Percentiles rank a stretch among this genome's conserved stretches.
Conservation (phyloP, 805 yeast species). For the Jamesozyma piceae region DNA sequence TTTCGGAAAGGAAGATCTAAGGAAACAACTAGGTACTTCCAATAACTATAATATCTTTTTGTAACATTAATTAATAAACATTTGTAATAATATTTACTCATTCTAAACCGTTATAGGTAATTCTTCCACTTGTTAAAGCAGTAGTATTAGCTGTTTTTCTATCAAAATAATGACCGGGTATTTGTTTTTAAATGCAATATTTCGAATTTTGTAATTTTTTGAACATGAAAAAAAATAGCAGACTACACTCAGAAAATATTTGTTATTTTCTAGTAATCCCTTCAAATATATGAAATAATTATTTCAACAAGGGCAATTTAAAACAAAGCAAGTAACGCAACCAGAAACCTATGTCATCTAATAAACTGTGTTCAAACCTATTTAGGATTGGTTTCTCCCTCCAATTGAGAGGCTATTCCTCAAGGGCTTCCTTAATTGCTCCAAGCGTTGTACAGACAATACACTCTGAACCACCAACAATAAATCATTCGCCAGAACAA, state of each 20-base stretch:
- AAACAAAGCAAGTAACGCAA: not conserved
- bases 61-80: not conserved
- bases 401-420: conserved; percentile 1
- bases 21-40: conserved; percentile 33
- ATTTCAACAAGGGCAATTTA: too few species aligned
- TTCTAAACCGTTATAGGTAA: too few species aligned
- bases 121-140: too few species aligned
- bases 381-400: not conserved
- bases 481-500: conserved; percentile 58
- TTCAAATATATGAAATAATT: not conserved
- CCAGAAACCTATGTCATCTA: not conserved
- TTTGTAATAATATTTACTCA: not conserved
- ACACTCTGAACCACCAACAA: conserved; percentile 34
- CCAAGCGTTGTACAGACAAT: conserved; percentile 21
- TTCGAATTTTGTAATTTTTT: not conserved
- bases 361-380: not conserved
- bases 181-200: not conserved
- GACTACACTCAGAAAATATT: too few species aligned
- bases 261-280: not conserved
- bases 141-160: too few species aligned
- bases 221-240: not conserved
- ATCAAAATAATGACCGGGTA: not conserved
- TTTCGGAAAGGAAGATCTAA: conserved; percentile 12
- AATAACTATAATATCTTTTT: conserved; percentile 26
- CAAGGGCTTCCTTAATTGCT: conserved; percentile 25